Conservation (phyloP, 805 yeast species). For the Yamadazyma nakazawae region DNA sequence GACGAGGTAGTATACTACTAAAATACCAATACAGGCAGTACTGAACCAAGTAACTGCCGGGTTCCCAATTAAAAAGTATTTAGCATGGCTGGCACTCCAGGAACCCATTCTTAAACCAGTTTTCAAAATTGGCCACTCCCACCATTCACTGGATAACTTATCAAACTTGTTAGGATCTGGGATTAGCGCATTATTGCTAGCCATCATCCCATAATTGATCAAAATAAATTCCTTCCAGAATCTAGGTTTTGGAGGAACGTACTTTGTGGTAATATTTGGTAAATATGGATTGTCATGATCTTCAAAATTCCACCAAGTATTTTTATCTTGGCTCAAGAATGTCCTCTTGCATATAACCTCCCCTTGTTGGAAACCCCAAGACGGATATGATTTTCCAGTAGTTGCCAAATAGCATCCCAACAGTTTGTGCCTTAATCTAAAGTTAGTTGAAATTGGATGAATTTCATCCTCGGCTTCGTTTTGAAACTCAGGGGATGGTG, state of each 20-base stretch:
- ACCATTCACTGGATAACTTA: conserved; percentile 65
- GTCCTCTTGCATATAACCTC: conserved; percentile 68
- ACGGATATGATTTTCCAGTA: conserved; percentile 64
- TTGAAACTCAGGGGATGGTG: conserved; percentile 39
- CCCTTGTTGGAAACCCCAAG: conserved; percentile 84
- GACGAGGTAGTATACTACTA: conserved; percentile 19
- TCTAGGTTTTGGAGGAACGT: conserved; percentile 39
- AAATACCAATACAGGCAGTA: conserved; percentile 23
- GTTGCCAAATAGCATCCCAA: conserved; percentile 78
- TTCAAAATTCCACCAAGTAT: conserved; percentile 82
- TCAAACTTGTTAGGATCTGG: conserved; percentile 78
- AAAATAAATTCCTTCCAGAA: conserved; percentile 75
- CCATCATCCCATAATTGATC: conserved; percentile 82
- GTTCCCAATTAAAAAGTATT: conserved; percentile 70
- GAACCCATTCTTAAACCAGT: conserved; percentile 74
- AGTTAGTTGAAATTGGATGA: conserved; percentile 75
- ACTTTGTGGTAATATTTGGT: conserved; percentile 25
- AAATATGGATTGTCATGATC: conserved; percentile 55
- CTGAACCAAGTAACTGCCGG: conserved; percentile 71
- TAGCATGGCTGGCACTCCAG: conserved; percentile 58
- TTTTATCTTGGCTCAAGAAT: conserved; percentile 52
- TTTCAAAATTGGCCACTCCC: conserved; percentile 87
- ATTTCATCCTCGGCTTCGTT: conserved; percentile 48
- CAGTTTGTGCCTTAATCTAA: conserved; percentile 60
- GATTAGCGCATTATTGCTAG: conserved; percentile 76